These are phyloP conservation scores for Staphylotrichum longicolle DNA, from an alignment of 495 filamentous ascomycete genomes.

Conservation along the genomic window DNA sequence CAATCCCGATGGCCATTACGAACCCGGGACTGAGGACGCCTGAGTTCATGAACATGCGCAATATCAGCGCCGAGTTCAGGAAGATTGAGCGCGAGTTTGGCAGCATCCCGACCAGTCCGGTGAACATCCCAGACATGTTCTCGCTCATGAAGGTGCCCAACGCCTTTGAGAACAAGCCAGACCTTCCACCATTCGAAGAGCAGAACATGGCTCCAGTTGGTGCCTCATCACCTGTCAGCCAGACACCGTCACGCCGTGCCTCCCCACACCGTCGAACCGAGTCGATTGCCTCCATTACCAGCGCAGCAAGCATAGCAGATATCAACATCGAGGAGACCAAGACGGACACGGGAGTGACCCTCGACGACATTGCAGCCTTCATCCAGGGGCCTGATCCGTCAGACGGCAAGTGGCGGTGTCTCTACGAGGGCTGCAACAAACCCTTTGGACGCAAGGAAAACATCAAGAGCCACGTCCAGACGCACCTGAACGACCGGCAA, in stretches of 20 bases:
- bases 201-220: constrained; percentile 15
- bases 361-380: constrained; percentile 80
- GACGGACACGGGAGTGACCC: constrained; percentile 71
- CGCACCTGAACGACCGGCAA: constrained; percentile 91
- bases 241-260: constrained; percentile 31
- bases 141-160: constrained; percentile 22
- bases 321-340: constrained; percentile 57
- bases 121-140: constrained; percentile 33
- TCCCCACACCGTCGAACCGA: constrained; percentile 49
- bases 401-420: constrained; percentile 81
- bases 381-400: constrained; percentile 75
- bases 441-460: constrained; percentile 93
- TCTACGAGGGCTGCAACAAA: constrained; percentile 76
- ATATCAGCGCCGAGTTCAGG: constrained; percentile 51
- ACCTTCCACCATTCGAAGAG: constrained; percentile 30
- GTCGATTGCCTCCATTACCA: constrained; percentile 48
- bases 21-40: constrained; percentile 42
- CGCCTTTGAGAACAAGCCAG: constrained; percentile 40
- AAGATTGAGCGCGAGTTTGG: constrained; percentile 50
- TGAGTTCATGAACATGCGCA: constrained; percentile 56
- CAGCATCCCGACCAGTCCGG: constrained; percentile 24
- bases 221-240: constrained; percentile 7
- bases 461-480: constrained; percentile 96
- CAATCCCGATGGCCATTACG: constrained; percentile 41
- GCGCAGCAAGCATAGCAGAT: constrained; percentile 54